phyloP scores from a whole-genome alignment of 192 early-diverging fungal species.

The Entomortierella chlamydospora region DNA sequence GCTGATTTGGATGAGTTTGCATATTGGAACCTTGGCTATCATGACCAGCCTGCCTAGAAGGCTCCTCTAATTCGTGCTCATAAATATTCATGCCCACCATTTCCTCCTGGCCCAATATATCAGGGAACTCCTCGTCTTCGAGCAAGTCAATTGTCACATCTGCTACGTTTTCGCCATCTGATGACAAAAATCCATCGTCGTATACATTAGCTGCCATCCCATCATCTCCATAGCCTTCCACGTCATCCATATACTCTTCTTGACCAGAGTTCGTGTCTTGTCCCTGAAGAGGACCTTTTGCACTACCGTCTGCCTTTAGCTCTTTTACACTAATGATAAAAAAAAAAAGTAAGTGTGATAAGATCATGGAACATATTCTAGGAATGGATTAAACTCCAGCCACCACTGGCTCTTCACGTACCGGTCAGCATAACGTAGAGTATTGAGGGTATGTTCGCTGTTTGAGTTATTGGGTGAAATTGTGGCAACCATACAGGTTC shows the following conservation, averaged over 20 bases:
- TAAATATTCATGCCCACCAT: constrained; percentile 42
- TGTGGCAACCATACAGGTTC: constrained; percentile 99
- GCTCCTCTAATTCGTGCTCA: constrained; percentile 41
- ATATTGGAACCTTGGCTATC: neutral
- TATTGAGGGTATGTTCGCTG: constrained; percentile 97
- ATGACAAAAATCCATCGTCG: constrained; percentile 42
- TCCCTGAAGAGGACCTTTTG: constrained; percentile 10
- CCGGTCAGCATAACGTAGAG: constrained; percentile 96
- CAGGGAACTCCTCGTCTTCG: constrained; percentile 54
- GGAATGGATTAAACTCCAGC: neutral
- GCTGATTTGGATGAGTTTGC: neutral
- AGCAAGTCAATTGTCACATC: constrained; percentile 57
- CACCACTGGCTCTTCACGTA: constrained; percentile 9
- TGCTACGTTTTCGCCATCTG: constrained; percentile 51
- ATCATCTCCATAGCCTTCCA: constrained; percentile 26
- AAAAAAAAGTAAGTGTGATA: neutral
- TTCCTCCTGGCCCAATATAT: constrained; percentile 46
- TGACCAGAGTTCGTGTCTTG: constrained; percentile 2
- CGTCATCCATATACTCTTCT: constrained; percentile 52
- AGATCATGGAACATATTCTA: neutral
- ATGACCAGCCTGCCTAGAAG: neutral
- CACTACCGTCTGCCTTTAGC: constrained; percentile 36
- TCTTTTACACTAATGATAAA: constrained; percentile 43
- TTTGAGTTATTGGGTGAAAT: constrained; percentile 97
- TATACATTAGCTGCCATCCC: constrained; percentile 21